Conservation (phyloP, 352 stramenopile genomes). For the Phytopythium ostracodes region DNA sequence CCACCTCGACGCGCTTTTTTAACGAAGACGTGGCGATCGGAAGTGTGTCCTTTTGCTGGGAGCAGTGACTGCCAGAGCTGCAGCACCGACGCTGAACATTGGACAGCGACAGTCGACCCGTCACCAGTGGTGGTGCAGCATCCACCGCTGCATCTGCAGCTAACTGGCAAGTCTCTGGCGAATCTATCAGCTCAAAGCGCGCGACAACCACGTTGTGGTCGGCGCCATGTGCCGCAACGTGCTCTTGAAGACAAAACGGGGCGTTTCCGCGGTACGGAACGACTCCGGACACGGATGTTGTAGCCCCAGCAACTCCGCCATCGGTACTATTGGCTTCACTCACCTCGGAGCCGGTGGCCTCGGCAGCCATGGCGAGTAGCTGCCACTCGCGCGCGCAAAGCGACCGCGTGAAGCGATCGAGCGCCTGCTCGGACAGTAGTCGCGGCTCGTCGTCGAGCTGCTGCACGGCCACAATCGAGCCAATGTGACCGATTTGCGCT, state of each 20-base stretch:
- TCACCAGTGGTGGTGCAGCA: background rate
- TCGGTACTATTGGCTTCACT: too few relatives aligned
- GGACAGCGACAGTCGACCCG: background rate
- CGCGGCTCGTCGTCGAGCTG: conserved; percentile 5
- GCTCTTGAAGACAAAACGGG: conserved; percentile 32
- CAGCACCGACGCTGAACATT: background rate
- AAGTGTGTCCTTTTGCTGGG: background rate
- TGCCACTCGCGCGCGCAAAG: conserved; percentile 24
- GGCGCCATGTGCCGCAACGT: background rate
- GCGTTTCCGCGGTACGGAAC: conserved; percentile 2
- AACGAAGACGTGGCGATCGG: background rate
- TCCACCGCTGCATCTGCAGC: too few relatives aligned
- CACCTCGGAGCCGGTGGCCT: background rate
- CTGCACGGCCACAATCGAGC: conserved; percentile 6
- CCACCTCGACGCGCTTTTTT: conserved; percentile 6
- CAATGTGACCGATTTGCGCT: background rate
- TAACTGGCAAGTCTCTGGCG: background rate
- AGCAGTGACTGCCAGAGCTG: background rate
- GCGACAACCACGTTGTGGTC: background rate
- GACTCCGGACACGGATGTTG: background rate
- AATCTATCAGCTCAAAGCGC: conserved; percentile 5
- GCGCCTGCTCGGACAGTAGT: conserved; percentile 13
- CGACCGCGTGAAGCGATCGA: conserved; percentile 20
- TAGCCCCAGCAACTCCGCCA: too few relatives aligned
- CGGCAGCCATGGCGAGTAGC: background rate